Base-by-base conservation (phyloP, 805 yeast genomes). In the Maudiozyma barnettii region DNA sequence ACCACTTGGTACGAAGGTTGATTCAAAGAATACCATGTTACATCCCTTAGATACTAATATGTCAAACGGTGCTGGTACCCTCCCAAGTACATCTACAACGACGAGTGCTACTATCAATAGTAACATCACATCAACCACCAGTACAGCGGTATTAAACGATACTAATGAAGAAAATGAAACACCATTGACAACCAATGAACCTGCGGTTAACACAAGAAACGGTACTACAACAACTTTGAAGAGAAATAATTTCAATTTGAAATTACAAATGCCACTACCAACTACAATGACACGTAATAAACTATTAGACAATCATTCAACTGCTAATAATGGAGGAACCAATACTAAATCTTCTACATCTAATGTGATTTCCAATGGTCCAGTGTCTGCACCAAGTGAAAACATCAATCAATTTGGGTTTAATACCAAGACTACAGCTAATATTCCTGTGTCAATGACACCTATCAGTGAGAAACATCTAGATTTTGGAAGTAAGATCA, bases 211-310 rank as follows among this genome's bases (percentile, higher is more conserved):
- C n/a, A 6, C 36, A 45, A 60, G 68, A 31, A 59, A 58, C 8
- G 58, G 55, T 35, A 54, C 63, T 16, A n/a, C n/a, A n/a, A n/a
- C n/a, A n/a, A 67, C 63, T 44, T 64, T 63, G 41, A 68, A 68
- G 41, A 66, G 75, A 38, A 73, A 74, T 31, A 73, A 77, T 49
- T 79, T 82, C 1, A 74, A 81, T 33, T 64, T 82, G 40, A 77
- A 79, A 50, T 71, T 84, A 19, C 89, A 83, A 59, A 83, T 84
- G 89, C 91, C 90, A 3, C 73, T 79, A 2, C 90, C 91, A 1
- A 73, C 81, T 0, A 59, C 77, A 1, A 48, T 72, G n/a, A 60
- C 51, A 16, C 51, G 64, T 18, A 55, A 52, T 46, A 60, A 57
- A 44, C 44, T 62, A 33, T 52, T 62, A 14, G 66, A 61, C 20